A percentile compares a stretch with the other conserved stretches of the same genome.
These are phyloP conservation scores for Senecio squalidus DNA, from an alignment of 140 eudicot genomes.

Conservation along the genomic window DNA sequence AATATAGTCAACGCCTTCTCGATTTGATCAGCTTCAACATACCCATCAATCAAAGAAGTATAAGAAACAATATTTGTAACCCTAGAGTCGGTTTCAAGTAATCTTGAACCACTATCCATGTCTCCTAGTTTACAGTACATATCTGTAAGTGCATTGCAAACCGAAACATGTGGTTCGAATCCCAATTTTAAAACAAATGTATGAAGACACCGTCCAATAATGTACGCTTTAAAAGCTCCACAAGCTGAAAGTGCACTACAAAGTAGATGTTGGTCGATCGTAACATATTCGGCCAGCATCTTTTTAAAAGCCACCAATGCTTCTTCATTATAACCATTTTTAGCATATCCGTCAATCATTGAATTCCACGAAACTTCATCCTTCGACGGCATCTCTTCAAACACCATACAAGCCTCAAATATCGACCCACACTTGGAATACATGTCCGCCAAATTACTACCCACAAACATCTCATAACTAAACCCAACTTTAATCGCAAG, in stretches of 20 bases:
- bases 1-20: slow-evolving; percentile 14
- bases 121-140: background rate
- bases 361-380: slow-evolving; percentile 41
- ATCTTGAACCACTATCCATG: background rate
- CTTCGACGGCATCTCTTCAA: background rate
- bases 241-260: background rate
- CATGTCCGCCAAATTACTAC: background rate
- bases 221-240: background rate
- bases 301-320: background rate
- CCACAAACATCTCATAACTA: background rate
- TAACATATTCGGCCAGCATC: background rate
- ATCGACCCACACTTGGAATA: background rate
- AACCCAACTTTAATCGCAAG: background rate
- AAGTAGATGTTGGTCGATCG: background rate
- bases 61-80: background rate
- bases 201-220: background rate
- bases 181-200: background rate
- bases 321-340: slow-evolving; percentile 20
- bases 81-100: background rate
- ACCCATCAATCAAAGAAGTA: background rate
- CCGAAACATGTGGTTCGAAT: background rate
- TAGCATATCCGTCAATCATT: slow-evolving; percentile 34
- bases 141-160: background rate
- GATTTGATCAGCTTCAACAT: background rate
- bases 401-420: background rate